Percentiles rank a stretch among this genome's conserved stretches.
Conservation (phyloP, 805 yeast species). For the Suhomyces tanzawaensis region DNA sequence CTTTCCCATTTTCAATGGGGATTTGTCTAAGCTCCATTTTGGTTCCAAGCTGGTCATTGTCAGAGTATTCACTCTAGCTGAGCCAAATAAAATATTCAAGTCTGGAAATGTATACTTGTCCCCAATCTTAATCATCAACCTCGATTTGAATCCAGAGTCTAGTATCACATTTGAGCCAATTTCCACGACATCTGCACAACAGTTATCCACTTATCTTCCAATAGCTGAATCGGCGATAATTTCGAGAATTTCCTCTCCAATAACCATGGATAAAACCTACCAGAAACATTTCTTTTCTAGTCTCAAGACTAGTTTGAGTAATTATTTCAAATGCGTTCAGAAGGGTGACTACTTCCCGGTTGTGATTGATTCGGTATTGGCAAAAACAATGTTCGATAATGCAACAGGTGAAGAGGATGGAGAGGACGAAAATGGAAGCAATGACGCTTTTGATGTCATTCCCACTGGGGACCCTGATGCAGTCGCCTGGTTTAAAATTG, state of each 20-base stretch:
- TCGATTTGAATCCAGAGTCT: constrained; percentile 32
- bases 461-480: constrained; percentile 67
- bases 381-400: constrained; percentile 50
- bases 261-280: constrained; percentile 59
- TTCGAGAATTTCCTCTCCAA: constrained; percentile 66
- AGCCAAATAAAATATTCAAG: constrained; percentile 50
- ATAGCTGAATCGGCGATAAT: constrained; percentile 64
- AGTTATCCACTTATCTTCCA: constrained; percentile 33
- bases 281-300: constrained; percentile 62
- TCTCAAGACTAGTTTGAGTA: constrained; percentile 60
- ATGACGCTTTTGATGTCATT: constrained; percentile 37
- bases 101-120: constrained; percentile 50
- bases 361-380: constrained; percentile 65
- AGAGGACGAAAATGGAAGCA: constrained; percentile 14
- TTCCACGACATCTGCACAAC: constrained; percentile 6
- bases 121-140: constrained; percentile 56
- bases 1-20: constrained; percentile 70
- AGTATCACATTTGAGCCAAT: constrained; percentile 20
- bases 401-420: constrained; percentile 24
- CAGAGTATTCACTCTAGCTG: constrained; percentile 57
- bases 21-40: constrained; percentile 42
- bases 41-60: constrained; percentile 25
- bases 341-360: constrained; percentile 75
- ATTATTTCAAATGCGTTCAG: constrained; percentile 53
- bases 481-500: constrained; percentile 82